Base-by-base conservation (phyloP, 352 stramenopile genomes). In the Phytophthora litchii region DNA sequence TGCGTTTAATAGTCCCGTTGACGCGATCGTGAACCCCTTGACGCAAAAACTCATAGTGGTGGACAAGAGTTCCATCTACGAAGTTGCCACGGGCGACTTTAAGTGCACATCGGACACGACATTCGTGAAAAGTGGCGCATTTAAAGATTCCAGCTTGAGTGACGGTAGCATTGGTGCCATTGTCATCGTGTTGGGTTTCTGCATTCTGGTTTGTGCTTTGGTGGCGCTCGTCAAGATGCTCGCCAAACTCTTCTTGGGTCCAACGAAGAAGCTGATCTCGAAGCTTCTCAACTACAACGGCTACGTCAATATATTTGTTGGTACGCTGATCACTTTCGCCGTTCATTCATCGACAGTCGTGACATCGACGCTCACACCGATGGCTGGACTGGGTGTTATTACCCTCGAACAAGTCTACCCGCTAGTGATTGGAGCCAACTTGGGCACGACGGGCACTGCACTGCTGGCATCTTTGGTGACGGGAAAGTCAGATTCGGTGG, bases 261-360 rank as follows among this genome's bases (percentile, higher is more conserved):
- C 77, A 8, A 93, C 90, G 7, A 89, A 91, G 43, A 70, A 68
- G 38, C 68, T 96, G 12, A 81, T 98, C 43, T 83, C 86, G 36
- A 87, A 86, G 41, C 68, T 91, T 16, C 89, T 95, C 17, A 81
- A 92, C 54, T 89, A 90, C 60, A 95, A 96, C 65, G 85, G 85
- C 46, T 92, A 95, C 50, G 35, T 96, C 21, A 86, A 89, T 25
- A 97, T 97, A 43, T 13, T 89, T 21, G 76, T 95, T 45, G 92
- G 92, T 38, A 65, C 56, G 20, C 67, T 72, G 36, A 69, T 97
- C 51, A 97, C 91, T 2, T 87, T 97, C 19, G 55, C 74, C 8
- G 89, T 97, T 2, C 91, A 97, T 55, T 94, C 77, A 58, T 96
- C 83, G 6, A 94, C 85, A 4, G 84, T 97, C 19, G 94, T 93